These are phyloP conservation scores for Heritiera littoralis DNA, from an alignment of 345 rosid species.

Conservation along the genomic window DNA sequence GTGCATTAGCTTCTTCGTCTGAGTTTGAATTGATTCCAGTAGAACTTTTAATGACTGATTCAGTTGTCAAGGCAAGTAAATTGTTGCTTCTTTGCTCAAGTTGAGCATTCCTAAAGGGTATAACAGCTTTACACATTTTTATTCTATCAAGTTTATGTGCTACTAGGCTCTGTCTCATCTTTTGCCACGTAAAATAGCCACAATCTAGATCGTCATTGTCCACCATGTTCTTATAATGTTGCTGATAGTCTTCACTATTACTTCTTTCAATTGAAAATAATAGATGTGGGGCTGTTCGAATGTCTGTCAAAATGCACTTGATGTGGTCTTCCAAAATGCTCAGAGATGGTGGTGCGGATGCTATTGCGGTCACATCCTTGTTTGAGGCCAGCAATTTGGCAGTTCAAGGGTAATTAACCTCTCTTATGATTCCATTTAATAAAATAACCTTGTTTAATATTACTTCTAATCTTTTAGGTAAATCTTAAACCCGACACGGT, in stretches of 20 bases:
- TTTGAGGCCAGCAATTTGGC: slow-evolving; percentile 72
- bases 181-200: slow-evolving; percentile 9
- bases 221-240: slow-evolving; percentile 7
- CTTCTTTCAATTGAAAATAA: slow-evolving; percentile 20
- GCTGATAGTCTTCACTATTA: slow-evolving; percentile 9
- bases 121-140: not conserved
- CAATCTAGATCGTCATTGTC: not conserved
- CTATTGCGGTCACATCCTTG: slow-evolving; percentile 53
- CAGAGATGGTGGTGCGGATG: slow-evolving; percentile 61
- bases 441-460: slow-evolving; percentile 11
- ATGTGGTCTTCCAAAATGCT: slow-evolving; percentile 78
- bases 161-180: not conserved
- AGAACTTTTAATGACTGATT: slow-evolving; percentile 73
- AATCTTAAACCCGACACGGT: no score
- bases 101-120: not conserved
- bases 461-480: not conserved
- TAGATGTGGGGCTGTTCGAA: slow-evolving; percentile 73
- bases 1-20: slow-evolving; percentile 56
- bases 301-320: slow-evolving; percentile 67
- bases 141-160: not conserved
- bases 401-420: slow-evolving; percentile 53
- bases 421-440: not conserved
- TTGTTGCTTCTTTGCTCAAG: slow-evolving; percentile 1
- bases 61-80: slow-evolving; percentile 58
- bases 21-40: slow-evolving; percentile 77